phyloP scores from a whole-genome alignment of 2,329 filamentous ascomycete species.

The Microsporum audouinii region DNA sequence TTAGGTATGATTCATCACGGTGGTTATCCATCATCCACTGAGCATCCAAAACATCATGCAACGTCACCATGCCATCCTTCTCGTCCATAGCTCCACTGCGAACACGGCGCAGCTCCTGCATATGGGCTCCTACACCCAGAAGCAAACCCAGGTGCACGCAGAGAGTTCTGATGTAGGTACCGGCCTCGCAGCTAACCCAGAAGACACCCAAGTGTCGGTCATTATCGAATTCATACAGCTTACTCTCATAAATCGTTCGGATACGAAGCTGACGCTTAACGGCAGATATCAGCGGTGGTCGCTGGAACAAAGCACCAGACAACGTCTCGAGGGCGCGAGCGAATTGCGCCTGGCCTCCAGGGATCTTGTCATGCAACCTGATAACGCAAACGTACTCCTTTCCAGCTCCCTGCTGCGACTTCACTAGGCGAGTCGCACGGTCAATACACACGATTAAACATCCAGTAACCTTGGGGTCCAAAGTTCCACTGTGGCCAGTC shows the following conservation, averaged over 20 bases:
- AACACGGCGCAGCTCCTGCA: slow-evolving; percentile 95
- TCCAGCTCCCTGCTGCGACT: slow-evolving; percentile 96
- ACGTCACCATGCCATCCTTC: slow-evolving; percentile 73
- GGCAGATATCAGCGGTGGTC: slow-evolving; percentile 91
- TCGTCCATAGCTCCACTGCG: slow-evolving; percentile 92
- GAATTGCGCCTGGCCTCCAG: slow-evolving; percentile 86
- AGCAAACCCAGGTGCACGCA: slow-evolving; percentile 81
- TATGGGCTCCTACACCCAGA: slow-evolving; percentile 80
- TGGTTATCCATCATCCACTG: slow-evolving; percentile 96
- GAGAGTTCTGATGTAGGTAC: slow-evolving; percentile 96
- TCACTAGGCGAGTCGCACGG: slow-evolving; percentile 91
- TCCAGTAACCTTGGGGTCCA: slow-evolving; percentile 95
- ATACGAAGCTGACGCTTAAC: slow-evolving; percentile 98
- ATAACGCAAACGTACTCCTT: slow-evolving; percentile 98
- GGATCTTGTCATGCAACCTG: slow-evolving; percentile 86
- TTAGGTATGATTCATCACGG: slow-evolving; percentile 83
- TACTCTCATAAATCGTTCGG: slow-evolving; percentile 94
- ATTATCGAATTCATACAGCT: slow-evolving; percentile 95
- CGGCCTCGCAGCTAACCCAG: slow-evolving; percentile 98
- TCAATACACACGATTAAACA: slow-evolving; percentile 93
- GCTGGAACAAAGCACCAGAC: slow-evolving; percentile 93
- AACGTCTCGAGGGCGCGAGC: slow-evolving; percentile 87
- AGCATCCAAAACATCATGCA: slow-evolving; percentile 90
- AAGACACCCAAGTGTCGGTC: slow-evolving; percentile 95
- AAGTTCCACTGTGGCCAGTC: slow-evolving; percentile 94